Base-by-base conservation (phyloP, 257 asterid genomes). In the Striga asiatica region DNA sequence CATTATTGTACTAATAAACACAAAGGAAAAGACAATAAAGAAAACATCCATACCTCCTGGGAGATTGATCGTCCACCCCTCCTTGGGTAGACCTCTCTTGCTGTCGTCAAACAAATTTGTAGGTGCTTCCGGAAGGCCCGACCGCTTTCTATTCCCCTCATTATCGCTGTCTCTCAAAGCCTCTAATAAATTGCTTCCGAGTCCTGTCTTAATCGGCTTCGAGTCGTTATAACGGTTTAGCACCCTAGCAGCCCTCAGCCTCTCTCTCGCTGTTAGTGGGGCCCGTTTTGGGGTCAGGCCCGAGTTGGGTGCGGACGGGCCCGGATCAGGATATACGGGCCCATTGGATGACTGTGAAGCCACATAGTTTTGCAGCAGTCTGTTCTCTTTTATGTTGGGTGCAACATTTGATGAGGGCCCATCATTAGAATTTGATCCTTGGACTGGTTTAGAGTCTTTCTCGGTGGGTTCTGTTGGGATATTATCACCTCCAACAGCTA, bases 61-160 rank as follows among this genome's bases (percentile, higher is more conserved):
- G 72, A 83, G 68, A 28, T 55, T 71, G 70, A 69, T 76, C 56
- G 85, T 77, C 96, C 81, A 81, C 0, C 96, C 96, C 14, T 73
- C 66, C 65, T 81, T 78, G 2, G 98, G 85, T 70, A 86, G 10
- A 45, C 96, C 96, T 32, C 94, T 71, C 70, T 84, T 81, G 84
- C 85, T 81, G 66, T 88, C 96, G 5, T 88, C 94, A 0, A 88
- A 64, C 65, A 84, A 2, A 63, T 84, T 79, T 10, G 85, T 70
- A 18, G 96, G 96, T 1, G 96, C 96, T 70, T 84, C 81, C 0
- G 96, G 96, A 46, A 88, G 94, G 39, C 94, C 79, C 1, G 95
- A 67, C 22, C 87, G 80, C 61, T 52, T 76, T 54, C n/a, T n/a
- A n/a, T 81, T 89, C 46, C 98, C 96, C 71, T 81, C n/a, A n/a